A percentile compares a stretch with the other conserved stretches of the same genome.
These are phyloP conservation scores for Knufia fluminis DNA, from an alignment of 2,329 filamentous ascomycete species.

Conservation along the genomic window DNA sequence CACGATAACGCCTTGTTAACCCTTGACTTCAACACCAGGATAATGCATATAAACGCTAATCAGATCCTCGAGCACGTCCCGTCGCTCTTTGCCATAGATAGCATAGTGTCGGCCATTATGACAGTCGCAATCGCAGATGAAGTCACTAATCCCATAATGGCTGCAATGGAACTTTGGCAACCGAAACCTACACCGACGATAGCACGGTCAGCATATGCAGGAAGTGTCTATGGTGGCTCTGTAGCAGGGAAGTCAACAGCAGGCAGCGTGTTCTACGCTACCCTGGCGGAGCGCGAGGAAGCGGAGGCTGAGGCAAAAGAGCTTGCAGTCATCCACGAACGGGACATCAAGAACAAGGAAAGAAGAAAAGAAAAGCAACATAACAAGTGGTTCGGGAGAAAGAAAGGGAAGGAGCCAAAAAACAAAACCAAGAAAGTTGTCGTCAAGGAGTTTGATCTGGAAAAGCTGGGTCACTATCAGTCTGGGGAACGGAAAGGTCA, in stretches of 20 bases:
- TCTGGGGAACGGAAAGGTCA: constrained; percentile 30
- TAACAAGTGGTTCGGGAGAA: constrained; percentile 16
- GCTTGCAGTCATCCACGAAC: constrained; percentile 28
- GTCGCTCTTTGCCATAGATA: constrained; percentile 40
- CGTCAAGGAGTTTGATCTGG: constrained; percentile 37
- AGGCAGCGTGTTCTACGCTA: constrained; percentile 21
- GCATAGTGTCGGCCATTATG: constrained; percentile 37
- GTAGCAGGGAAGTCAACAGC: constrained; percentile 15
- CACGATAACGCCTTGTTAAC: constrained; percentile 32
- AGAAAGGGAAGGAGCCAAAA: constrained; percentile 14
- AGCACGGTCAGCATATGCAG: constrained; percentile 1
- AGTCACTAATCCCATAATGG: constrained; percentile 31
- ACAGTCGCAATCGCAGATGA: constrained; percentile 37
- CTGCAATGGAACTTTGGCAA: constrained; percentile 26
- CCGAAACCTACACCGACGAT: constrained; percentile 14
- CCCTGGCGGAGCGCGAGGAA: constrained; percentile 34
- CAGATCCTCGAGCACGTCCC: constrained; percentile 34
- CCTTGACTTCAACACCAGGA: constrained; percentile 35
- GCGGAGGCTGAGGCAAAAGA: constrained; percentile 30
- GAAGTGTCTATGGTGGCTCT: constrained; percentile 10
- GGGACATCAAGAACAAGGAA: constrained; percentile 14
- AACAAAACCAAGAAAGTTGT: constrained; percentile 28
- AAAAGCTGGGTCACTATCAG: constrained; percentile 35
- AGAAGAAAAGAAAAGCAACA: constrained; percentile 4
- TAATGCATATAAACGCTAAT: constrained; percentile 30